These are phyloP conservation scores for Sarocladium kiliense DNA, from an alignment of 2,329 filamentous ascomycete genomes.

Conservation along the genomic window DNA sequence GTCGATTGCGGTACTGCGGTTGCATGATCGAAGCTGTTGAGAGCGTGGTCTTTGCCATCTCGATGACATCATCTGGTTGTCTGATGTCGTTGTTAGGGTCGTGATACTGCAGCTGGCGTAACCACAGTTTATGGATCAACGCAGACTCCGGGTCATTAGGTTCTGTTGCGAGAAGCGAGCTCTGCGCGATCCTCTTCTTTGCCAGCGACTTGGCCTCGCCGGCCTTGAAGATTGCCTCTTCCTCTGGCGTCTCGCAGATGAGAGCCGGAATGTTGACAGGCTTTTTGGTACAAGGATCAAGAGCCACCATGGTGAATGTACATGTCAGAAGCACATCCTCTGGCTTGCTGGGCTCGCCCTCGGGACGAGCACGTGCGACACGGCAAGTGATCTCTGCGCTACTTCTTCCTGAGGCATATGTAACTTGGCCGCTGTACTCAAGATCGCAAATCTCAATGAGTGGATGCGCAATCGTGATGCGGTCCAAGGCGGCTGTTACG, in stretches of 20 bases:
- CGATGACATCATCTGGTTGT: constrained; percentile 20
- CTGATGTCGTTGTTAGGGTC: constrained; percentile 21
- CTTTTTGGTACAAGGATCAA: constrained; percentile 22
- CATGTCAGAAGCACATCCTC: constrained; percentile 41
- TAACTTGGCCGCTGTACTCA: constrained; percentile 57
- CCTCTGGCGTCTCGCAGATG: constrained; percentile 19
- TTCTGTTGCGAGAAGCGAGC: constrained; percentile 20
- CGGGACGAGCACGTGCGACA: constrained; percentile 60
- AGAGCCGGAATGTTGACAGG: constrained; percentile 21
- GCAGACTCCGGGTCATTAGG: constrained; percentile 23
- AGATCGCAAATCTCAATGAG: constrained; percentile 74
- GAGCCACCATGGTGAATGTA: constrained; percentile 26
- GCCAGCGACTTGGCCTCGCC: constrained; percentile 21
- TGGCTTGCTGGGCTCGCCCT: constrained; percentile 46
- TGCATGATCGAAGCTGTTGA: constrained; percentile 24
- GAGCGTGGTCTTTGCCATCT: constrained; percentile 22
- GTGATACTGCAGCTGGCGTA: constrained; percentile 22
- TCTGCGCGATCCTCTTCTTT: constrained; percentile 19
- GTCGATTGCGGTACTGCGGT: constrained; percentile 23
- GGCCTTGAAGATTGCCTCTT: constrained; percentile 20
- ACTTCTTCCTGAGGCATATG: constrained; percentile 67
- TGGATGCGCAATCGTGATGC: constrained; percentile 59
- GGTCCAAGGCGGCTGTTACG: constrained; percentile 44
- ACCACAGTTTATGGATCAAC: constrained; percentile 24
- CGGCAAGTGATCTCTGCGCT: constrained; percentile 72